A percentile compares a stretch with the other conserved stretches of the same genome.
Evolutionary conservation across 2,329 filamentous ascomycete genomes (phyloP).

Genomic region (Talaromyces funiculosus): DNA sequence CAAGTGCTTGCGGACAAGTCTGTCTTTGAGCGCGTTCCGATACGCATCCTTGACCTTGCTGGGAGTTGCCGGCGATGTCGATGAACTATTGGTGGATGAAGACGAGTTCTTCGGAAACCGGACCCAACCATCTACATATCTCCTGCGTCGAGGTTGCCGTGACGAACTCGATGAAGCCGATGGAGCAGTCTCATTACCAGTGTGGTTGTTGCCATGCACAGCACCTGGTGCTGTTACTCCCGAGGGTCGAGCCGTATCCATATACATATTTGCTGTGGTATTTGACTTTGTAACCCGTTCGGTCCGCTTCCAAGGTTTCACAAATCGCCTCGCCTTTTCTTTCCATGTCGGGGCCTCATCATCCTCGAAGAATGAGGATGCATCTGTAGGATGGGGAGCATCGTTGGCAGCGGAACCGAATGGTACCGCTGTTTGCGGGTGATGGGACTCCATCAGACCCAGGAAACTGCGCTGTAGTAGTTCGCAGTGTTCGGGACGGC

Average conservation of each 20-base stretch:
- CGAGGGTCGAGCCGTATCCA: background rate
- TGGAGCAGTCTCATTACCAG: background rate
- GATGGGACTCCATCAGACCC: background rate
- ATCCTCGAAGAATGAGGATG: background rate
- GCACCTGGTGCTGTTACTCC: background rate
- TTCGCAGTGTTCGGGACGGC: background rate
- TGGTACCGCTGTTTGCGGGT: background rate
- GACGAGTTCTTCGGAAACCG: constrained; percentile 9
- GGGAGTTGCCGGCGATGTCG: background rate
- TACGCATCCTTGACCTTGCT: constrained; percentile 8
- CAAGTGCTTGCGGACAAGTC: constrained; percentile 15
- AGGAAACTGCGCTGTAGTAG: background rate
- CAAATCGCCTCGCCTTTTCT: background rate
- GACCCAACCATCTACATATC: constrained; percentile 9
- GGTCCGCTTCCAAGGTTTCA: background rate
- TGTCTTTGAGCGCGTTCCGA: constrained; percentile 16
- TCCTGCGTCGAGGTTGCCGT: constrained; percentile 3
- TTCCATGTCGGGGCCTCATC: constrained; percentile 1
- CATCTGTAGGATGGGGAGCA: background rate
- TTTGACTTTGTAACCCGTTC: background rate
- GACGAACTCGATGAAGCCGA: background rate
- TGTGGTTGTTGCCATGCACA: background rate
- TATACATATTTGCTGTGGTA: background rate
- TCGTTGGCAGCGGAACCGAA: background rate
- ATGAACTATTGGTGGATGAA: background rate